Evolutionary conservation across 148 eudicot genomes (phyloP).

Genomic region (Suaeda aralocaspica): DNA sequence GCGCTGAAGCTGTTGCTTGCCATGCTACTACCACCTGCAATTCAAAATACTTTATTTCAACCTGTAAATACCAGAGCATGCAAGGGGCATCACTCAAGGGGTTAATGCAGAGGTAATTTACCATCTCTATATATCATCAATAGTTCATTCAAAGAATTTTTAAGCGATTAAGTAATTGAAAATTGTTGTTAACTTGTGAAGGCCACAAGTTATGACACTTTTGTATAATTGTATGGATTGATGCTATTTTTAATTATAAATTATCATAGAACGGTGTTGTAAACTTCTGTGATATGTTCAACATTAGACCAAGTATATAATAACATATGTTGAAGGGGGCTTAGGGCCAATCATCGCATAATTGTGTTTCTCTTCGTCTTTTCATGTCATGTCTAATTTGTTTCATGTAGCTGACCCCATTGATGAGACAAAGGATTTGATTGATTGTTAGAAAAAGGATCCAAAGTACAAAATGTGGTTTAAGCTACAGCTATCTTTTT

Average conservation of each 20-base stretch:
- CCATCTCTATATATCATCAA: not conserved
- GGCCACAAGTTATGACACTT: too few relatives aligned
- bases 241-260: too few relatives aligned
- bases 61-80: constrained; percentile 46
- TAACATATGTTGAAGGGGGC: not conserved
- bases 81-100: constrained; percentile 31
- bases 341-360: not conserved
- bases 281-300: too few relatives aligned
- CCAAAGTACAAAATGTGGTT: not conserved
- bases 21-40: constrained; percentile 35
- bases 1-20: constrained; percentile 77
- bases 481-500: not conserved
- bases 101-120: constrained; percentile 61
- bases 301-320: too few relatives aligned
- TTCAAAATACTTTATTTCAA: constrained; percentile 36
- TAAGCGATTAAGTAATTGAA: not conserved
- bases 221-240: not conserved
- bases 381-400: not conserved
- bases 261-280: too few relatives aligned
- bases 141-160: not conserved
- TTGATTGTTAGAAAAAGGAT: not conserved
- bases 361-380: not conserved
- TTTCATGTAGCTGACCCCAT: too few relatives aligned
- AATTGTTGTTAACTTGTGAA: not conserved
- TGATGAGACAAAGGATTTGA: too few relatives aligned